Base-by-base conservation (phyloP, 2,329 filamentous ascomycete genomes). In the Trichoderma aggressivum region DNA sequence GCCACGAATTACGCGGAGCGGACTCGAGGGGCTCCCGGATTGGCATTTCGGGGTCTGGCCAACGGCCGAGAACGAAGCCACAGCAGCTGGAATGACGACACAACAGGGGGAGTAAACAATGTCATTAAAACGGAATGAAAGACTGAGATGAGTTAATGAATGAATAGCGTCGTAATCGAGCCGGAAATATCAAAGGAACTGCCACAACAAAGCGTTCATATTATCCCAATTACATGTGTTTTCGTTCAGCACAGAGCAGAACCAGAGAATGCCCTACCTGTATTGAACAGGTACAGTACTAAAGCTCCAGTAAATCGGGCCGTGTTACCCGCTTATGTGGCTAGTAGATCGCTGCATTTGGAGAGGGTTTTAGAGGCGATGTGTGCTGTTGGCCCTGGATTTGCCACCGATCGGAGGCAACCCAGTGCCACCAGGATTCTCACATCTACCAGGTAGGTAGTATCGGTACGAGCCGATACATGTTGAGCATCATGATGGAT, bases 321-420 rank as follows among this genome's bases (percentile, higher is more conserved):
- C 39, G 39, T 47, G 61, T 43, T 63, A 21, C 43, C 43, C 43
- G 43, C 43, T 50, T 50, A 21, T 21, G 39, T 43, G 39, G 39
- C 61, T 63, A 24, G 43, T 50, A 21, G 43, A 50, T 50, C 43
- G 43, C 43, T 50, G 43, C 43, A 21, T 50, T 50, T 21, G n/a
- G 43, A 21, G 43, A 47, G 43, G 5, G 18, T n/a, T n/a, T 55
- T 56, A 28, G 6, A 58, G 63, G 24, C 18, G 16, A 39, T 10
- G 32, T 21, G 32, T 56, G 50, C n/a, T 12, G 26, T 50, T 50
- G 43, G 43, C 43, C 43, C 39, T 36, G 53, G 12, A 32, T 34
- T 59, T 24, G 64, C 64, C 64, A 67, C 64, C n/a, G 53, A 59
- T 36, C 24, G 36, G 64, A 67, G 64, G 64, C 64, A 58, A 34